Evolutionary conservation across 1,139 yeast genomes (phyloP).

Genomic region (Suhomyces coccinellae): DNA sequence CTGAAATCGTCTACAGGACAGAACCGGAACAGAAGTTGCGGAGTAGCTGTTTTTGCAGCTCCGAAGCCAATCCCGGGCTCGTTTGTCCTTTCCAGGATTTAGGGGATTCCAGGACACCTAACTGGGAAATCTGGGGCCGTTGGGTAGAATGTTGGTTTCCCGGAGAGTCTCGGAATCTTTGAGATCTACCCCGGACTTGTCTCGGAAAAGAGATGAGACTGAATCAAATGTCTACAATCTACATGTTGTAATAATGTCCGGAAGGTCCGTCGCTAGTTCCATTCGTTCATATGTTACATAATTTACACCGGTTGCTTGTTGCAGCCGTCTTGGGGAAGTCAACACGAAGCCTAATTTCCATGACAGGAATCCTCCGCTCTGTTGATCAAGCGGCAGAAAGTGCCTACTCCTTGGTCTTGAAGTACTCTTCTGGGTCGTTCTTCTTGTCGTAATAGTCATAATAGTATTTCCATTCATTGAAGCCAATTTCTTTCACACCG

Average conservation of each 20-base stretch:
- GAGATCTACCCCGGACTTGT: background rate
- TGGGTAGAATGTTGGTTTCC: too few species aligned
- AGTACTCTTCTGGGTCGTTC: conserved; percentile 8
- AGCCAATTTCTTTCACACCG: conserved; percentile 47
- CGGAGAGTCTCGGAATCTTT: too few species aligned
- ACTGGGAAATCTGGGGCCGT: too few species aligned
- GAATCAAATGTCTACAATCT: too few species aligned
- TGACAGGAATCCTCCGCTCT: too few species aligned
- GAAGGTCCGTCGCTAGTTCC: background rate
- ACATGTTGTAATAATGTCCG: too few species aligned
- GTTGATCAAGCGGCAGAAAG: too few species aligned
- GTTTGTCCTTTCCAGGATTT: too few species aligned
- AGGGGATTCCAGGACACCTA: too few species aligned
- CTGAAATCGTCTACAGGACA: background rate
- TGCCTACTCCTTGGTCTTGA: conserved; percentile 1
- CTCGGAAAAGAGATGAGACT: too few species aligned
- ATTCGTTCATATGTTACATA: conserved; percentile 1
- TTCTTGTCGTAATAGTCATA: conserved; percentile 39
- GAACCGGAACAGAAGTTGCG: background rate
- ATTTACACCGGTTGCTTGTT: conserved; percentile 1
- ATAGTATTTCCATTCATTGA: conserved; percentile 42
- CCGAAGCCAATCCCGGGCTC: background rate
- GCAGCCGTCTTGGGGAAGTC: background rate
- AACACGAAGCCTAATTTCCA: too few species aligned
- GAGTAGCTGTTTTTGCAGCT: background rate